Base-by-base conservation (phyloP, 805 yeast species). In the Vanderwaltozyma polyspora region DNA sequence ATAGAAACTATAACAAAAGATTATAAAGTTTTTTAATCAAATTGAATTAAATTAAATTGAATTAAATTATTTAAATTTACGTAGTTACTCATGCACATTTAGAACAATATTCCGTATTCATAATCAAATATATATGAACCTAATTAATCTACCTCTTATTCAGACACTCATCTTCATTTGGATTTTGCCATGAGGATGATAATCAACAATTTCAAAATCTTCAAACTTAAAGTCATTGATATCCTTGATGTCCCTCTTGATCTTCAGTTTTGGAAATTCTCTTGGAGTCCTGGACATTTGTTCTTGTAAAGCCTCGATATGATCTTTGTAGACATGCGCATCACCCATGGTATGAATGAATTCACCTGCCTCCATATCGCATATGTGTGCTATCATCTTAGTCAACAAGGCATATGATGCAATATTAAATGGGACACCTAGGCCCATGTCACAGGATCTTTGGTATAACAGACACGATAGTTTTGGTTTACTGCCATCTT, bases 91-190 rank as follows among this genome's bases (percentile, higher is more conserved):
- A n/a, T n/a, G n/a, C n/a, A n/a, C n/a, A n/a, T n/a, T n/a, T n/a
- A n/a, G n/a, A n/a, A n/a, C n/a, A n/a, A n/a, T n/a, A n/a, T n/a
- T n/a, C n/a, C n/a, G n/a, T n/a, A n/a, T n/a, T n/a, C n/a, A n/a
- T n/a, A n/a, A n/a, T n/a, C n/a, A n/a, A n/a, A n/a, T n/a, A n/a
- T n/a, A n/a, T n/a, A n/a, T n/a, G n/a, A n/a, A n/a, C n/a, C n/a
- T n/a, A n/a, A n/a, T n/a, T n/a, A n/a, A n/a, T n/a, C n/a, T n/a
- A n/a, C n/a, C n/a, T n/a, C n/a, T n/a, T n/a, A n/a, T n/a, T n/a
- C n/a, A n/a, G n/a, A 91, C 98, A 55, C 96, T 86, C 98, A 91
- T 91, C 48, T 83, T 80, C 99, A 91, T 91, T 45, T 80, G 82
- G 46, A 91, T 89, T 41, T 76, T 76, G 2, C 74, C 71, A 51